Conservation (phyloP, 805 yeast species). For the Starmera caribaea region DNA sequence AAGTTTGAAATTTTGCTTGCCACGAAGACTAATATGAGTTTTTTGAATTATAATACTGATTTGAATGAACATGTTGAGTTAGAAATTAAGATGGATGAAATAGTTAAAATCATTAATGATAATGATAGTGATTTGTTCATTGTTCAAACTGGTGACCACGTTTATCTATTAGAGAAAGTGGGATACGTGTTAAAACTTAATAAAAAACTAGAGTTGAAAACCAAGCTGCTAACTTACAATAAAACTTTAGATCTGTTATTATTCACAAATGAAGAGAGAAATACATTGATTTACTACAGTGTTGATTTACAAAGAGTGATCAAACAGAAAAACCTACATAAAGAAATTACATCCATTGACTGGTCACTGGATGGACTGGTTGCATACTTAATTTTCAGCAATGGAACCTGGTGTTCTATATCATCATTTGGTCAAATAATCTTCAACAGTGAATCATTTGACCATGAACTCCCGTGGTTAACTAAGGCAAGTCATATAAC, state of each 20-base stretch:
- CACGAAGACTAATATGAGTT: slow-evolving; percentile 9
- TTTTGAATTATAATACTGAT: slow-evolving; percentile 10
- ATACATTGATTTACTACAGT: neutral
- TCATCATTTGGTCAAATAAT: slow-evolving; percentile 18
- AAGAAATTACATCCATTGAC: slow-evolving; percentile 1
- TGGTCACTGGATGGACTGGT: slow-evolving; percentile 5
- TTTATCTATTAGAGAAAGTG: too few species aligned
- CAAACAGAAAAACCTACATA: too few species aligned
- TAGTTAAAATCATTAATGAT: neutral
- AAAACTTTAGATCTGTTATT: too few species aligned
- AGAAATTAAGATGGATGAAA: slow-evolving; percentile 1
- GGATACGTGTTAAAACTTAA: too few species aligned
- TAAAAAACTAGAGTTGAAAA: neutral
- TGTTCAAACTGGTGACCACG: too few species aligned
- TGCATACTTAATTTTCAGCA: slow-evolving; percentile 7
- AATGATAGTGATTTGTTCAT: neutral
- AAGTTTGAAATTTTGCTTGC: slow-evolving; percentile 9
- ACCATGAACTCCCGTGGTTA: slow-evolving; percentile 8
- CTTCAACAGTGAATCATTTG: slow-evolving; percentile 13
- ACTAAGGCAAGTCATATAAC: slow-evolving; percentile 4
- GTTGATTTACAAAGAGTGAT: too few species aligned
- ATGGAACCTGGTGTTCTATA: slow-evolving; percentile 17
- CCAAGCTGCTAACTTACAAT: too few species aligned
- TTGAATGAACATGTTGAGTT: slow-evolving; percentile 5
- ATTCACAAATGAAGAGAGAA: too few species aligned